Percentiles rank a stretch among this genome's conserved stretches.
phyloP scores from a whole-genome alignment of 2,329 filamentous ascomycete genomes.

The Diaporthe longicolla region DNA sequence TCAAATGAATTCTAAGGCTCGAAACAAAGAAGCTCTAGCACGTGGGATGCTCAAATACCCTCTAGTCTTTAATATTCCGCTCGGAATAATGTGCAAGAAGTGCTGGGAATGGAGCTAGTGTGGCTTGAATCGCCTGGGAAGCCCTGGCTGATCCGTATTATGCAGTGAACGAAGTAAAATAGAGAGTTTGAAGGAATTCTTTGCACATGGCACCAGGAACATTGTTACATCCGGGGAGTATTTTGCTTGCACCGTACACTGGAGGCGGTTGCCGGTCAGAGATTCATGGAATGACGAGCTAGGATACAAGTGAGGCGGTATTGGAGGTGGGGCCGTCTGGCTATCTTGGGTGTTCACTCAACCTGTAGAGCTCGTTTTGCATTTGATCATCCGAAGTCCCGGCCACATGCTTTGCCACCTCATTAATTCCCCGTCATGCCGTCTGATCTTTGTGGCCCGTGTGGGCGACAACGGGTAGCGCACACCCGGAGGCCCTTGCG shows the following conservation, averaged over 20 bases:
- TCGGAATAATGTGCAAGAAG: constrained; percentile 6
- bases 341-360: neutral
- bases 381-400: constrained; percentile 6
- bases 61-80: neutral
- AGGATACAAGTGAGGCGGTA: neutral
- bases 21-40: neutral
- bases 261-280: neutral
- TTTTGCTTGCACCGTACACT: neutral
- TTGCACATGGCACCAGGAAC: neutral
- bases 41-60: neutral
- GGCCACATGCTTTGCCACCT: constrained; percentile 7
- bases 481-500: constrained; percentile 17
- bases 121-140: neutral
- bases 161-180: neutral
- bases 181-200: neutral
- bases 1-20: neutral
- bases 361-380: neutral
- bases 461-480: constrained; percentile 7
- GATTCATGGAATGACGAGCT: neutral
- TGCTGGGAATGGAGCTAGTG: neutral
- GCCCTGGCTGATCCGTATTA: neutral
- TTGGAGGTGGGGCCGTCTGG: constrained; percentile 6
- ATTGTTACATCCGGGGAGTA: neutral
- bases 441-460: constrained; percentile 8
- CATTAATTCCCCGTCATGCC: constrained; percentile 3